Percentiles rank a stretch among this genome's conserved stretches.
Evolutionary conservation across 805 yeast genomes (phyloP).

Genomic region (Ogataea allantospora): DNA sequence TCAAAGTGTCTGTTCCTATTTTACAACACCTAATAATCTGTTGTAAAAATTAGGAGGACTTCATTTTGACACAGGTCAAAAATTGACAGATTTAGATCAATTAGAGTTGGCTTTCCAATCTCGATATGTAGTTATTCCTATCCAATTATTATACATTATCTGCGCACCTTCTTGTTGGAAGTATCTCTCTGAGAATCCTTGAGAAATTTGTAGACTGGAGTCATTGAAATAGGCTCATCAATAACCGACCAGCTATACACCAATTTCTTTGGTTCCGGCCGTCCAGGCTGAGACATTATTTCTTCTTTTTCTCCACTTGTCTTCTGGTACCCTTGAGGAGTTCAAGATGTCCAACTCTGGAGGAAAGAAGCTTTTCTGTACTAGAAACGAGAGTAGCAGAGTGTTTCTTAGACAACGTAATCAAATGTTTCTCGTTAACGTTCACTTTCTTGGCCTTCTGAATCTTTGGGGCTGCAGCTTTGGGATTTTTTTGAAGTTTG

Average conservation of each 20-base stretch:
- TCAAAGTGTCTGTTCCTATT: constrained; percentile 4
- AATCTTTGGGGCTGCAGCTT: constrained; percentile 71
- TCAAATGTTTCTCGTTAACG: constrained; percentile 42
- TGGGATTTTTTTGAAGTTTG: constrained; percentile 62
- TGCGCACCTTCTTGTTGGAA: constrained; percentile 5
- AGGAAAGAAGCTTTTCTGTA: constrained; percentile 83
- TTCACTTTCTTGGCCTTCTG: constrained; percentile 64
- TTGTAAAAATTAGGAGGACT: constrained; percentile 9
- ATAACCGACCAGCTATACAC: constrained; percentile 26
- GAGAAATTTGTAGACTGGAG: constrained; percentile 21
- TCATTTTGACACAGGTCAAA: constrained; percentile 1
- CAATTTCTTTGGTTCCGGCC: background rate
- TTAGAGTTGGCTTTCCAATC: background rate
- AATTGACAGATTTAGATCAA: background rate
- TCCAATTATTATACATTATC: constrained; percentile 16
- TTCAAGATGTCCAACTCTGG: constrained; percentile 93
- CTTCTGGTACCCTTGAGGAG: constrained; percentile 87
- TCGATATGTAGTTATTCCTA: background rate
- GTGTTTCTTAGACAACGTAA: constrained; percentile 58
- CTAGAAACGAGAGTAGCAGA: constrained; percentile 50
- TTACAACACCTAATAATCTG: constrained; percentile 9
- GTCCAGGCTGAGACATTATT: constrained; percentile 24
- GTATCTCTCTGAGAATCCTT: constrained; percentile 7
- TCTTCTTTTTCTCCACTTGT: constrained; percentile 64
- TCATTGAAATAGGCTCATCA: constrained; percentile 16